Evolutionary conservation across 495 filamentous ascomycete genomes (phyloP).

Genomic region (Aspergillus homomorphus): DNA sequence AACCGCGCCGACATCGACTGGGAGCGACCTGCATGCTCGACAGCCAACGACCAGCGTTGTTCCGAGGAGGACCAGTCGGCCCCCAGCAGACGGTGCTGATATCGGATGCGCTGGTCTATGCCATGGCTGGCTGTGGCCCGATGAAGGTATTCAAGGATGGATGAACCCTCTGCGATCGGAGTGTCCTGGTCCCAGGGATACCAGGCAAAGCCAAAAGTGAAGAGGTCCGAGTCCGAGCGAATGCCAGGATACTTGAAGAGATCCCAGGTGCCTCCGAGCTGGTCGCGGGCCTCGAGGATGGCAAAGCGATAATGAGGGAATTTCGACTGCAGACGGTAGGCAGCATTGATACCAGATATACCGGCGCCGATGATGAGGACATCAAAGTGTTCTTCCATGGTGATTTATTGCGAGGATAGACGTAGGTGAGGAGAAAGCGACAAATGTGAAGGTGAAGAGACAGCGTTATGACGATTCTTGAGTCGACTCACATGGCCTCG

Average conservation of each 20-base stretch:
- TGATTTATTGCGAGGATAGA: background rate
- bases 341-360: constrained; percentile 73
- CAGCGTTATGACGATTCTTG: background rate
- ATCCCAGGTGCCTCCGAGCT: constrained; percentile 69
- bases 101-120: constrained; percentile 61
- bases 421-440: background rate
- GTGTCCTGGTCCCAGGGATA: constrained; percentile 58
- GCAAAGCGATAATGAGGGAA: constrained; percentile 53
- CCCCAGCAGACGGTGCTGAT: constrained; percentile 51
- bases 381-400: constrained; percentile 46
- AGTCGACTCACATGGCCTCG: constrained; percentile 3
- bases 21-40: constrained; percentile 47
- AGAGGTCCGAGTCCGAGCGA: constrained; percentile 65
- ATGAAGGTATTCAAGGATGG: constrained; percentile 61
- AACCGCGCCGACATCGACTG: constrained; percentile 52
- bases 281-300: constrained; percentile 59
- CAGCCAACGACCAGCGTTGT: constrained; percentile 59
- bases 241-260: constrained; percentile 70
- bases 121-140: constrained; percentile 55
- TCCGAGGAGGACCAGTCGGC: constrained; percentile 59
- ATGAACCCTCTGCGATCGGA: constrained; percentile 57
- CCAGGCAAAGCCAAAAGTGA: constrained; percentile 67
- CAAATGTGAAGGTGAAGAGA: background rate
- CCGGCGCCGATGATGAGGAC: constrained; percentile 71
- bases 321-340: constrained; percentile 62